Conservation (phyloP, 306 rosid genomes). For the Castanea mollissima region DNA sequence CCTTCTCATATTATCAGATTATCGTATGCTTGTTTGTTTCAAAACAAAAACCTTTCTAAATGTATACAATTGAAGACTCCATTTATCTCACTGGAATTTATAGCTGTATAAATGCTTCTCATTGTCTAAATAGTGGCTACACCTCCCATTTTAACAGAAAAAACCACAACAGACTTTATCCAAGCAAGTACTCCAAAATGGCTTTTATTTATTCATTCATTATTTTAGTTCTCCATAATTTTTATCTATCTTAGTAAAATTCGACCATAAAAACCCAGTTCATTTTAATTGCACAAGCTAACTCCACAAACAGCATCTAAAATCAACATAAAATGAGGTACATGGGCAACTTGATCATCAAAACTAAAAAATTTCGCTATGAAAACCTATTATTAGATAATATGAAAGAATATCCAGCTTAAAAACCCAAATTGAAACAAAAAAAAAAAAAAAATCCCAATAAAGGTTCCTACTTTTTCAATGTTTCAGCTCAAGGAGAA, state of each 20-base stretch:
- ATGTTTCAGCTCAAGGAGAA: conserved; percentile 12
- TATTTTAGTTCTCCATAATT: background rate
- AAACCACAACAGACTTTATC: background rate
- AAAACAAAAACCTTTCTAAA: background rate
- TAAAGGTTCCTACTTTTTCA: conserved; percentile 6
- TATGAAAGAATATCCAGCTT: background rate
- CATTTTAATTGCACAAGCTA: background rate
- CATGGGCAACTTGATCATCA: background rate
- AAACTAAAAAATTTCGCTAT: background rate
- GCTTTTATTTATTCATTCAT: background rate
- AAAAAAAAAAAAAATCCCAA: background rate
- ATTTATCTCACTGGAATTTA: background rate
- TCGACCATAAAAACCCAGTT: background rate
- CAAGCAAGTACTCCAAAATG: background rate
- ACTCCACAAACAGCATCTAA: background rate
- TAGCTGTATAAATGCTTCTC: background rate
- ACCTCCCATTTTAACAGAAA: background rate
- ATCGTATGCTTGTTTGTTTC: background rate
- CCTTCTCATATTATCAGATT: background rate
- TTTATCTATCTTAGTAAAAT: background rate
- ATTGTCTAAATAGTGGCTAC: background rate
- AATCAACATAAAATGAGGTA: background rate
- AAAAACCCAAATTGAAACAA: background rate
- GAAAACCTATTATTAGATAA: background rate
- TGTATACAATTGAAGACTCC: too few species aligned